phyloP scores from a whole-genome alignment of 2,329 filamentous ascomycete genomes.

The Cordyceps fumosorosea region DNA sequence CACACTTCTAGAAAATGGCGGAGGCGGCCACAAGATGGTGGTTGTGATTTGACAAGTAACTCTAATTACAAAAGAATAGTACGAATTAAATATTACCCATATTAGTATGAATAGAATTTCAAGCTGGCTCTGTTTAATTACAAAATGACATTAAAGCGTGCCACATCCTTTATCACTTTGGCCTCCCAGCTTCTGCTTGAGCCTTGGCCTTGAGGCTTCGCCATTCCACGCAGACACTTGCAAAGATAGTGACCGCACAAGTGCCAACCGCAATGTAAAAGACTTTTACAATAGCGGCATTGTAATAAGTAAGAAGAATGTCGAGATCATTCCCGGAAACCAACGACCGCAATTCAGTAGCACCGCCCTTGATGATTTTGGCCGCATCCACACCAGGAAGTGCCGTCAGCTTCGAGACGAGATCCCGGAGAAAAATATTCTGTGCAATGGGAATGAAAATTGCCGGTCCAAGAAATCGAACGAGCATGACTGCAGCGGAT shows the following conservation, averaged over 20 bases:
- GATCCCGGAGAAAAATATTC: constrained; percentile 39
- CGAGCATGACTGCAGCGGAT: constrained; percentile 33
- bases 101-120: no score
- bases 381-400: constrained; percentile 25
- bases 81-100: no score
- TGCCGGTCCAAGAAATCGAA: constrained; percentile 28
- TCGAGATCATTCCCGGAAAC: constrained; percentile 19
- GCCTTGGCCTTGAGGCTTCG: constrained; percentile 39
- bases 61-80: no score
- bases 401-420: constrained; percentile 29
- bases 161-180: neutral
- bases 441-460: constrained; percentile 41
- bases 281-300: constrained; percentile 27
- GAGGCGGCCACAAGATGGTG: neutral
- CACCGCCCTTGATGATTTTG: constrained; percentile 23
- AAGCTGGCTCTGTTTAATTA: no score
- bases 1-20: neutral
- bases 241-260: constrained; percentile 32
- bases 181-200: neutral
- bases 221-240: constrained; percentile 37
- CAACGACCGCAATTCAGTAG: constrained; percentile 22
- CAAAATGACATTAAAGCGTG: neutral
- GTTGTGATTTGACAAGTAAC: neutral
- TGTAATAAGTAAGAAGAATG: constrained; percentile 29
- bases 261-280: constrained; percentile 33